Evolutionary conservation across 1,284 basidiomycete genomes (phyloP), one percentile per base, ranked within the genome.

Genomic region (Sporisorium scitamineum): DNA sequence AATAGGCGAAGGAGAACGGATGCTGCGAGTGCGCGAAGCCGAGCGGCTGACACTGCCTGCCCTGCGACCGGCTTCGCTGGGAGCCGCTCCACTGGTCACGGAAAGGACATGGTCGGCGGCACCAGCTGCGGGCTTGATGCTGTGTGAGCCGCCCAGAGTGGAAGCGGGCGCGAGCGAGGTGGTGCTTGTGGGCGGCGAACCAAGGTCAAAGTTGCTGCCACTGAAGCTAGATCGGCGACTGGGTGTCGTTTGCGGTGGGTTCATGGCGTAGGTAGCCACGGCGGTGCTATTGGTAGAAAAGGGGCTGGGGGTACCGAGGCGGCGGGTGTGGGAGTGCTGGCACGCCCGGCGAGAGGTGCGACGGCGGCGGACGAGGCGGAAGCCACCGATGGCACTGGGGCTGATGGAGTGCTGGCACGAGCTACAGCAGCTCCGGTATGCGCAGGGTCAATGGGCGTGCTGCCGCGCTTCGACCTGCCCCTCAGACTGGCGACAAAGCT

Each of bases 1-100:
- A 80, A 73, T 86, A 80, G 47, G 87, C 90, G 59, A 86, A 71
- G 70, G 78, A 24, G 79, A 82, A 20, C 80, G 75, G 44, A 81
- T 73, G 60, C 76, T 78, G 10, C 78, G 72, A 4, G 72, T 73
- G 3, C 76, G 60, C 9, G 81, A 83, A 18, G 71, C 78, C 7
- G 81, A 80, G 13, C 80, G 76, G 39, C 74, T 76, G 44, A 55
- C 64, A 47, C 71, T 75, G 55, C 69, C 48, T 2, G 54, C 61
- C 48, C 73, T 56, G n/a, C 66, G 57, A 18, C 62, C 59, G 16
- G 59, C 57, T 5, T 75, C 69, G 48, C 48, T 61, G 10, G 50
- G 60, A 20, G 58, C 61, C 8, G 56, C 53, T 18, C 50, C 47
- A n/a, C 56, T 26, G 2, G 31, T 34, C 7, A 42, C 61, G 22